Conservation (phyloP, 2,329 filamentous ascomycete genomes). For the Epichloe sp. region DNA sequence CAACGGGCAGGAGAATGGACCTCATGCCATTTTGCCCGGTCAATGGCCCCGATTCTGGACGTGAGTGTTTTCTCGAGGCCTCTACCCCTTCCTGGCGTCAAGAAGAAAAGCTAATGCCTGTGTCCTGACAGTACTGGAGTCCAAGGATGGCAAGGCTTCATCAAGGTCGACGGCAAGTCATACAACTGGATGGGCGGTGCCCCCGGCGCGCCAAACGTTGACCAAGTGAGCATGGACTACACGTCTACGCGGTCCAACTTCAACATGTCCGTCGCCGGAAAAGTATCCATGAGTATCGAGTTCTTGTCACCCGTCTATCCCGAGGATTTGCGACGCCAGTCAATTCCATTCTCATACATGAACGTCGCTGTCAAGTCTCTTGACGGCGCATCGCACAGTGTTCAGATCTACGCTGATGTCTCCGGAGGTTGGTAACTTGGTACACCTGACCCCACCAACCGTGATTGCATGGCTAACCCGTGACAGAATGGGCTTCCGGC, state of each 20-base stretch:
- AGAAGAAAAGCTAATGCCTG: background rate
- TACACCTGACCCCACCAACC: no score
- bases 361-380: slow-evolving; percentile 47
- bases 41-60: slow-evolving; percentile 58
- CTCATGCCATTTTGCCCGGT: slow-evolving; percentile 54
- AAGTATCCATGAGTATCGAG: slow-evolving; percentile 51
- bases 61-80: slow-evolving; percentile 28
- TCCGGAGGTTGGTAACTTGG: slow-evolving; percentile 23
- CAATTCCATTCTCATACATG: slow-evolving; percentile 58
- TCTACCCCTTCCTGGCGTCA: background rate
- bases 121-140: slow-evolving; percentile 29
- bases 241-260: slow-evolving; percentile 63
- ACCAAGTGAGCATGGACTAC: slow-evolving; percentile 53
- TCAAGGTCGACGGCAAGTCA: slow-evolving; percentile 50
- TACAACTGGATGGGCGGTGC: slow-evolving; percentile 58
- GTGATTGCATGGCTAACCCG: no score
- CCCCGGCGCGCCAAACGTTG: slow-evolving; percentile 33
- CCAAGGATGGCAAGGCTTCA: slow-evolving; percentile 54
- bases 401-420: slow-evolving; percentile 62
- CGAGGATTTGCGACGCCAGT: slow-evolving; percentile 52
- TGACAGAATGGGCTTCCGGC: slow-evolving; percentile 57
- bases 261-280: slow-evolving; percentile 47
- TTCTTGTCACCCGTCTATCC: slow-evolving; percentile 61
- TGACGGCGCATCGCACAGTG: slow-evolving; percentile 48
- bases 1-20: slow-evolving; percentile 44